phyloP scores from a whole-genome alignment of 1,284 basidiomycete genomes.

The Rhodofomes roseus region DNA sequence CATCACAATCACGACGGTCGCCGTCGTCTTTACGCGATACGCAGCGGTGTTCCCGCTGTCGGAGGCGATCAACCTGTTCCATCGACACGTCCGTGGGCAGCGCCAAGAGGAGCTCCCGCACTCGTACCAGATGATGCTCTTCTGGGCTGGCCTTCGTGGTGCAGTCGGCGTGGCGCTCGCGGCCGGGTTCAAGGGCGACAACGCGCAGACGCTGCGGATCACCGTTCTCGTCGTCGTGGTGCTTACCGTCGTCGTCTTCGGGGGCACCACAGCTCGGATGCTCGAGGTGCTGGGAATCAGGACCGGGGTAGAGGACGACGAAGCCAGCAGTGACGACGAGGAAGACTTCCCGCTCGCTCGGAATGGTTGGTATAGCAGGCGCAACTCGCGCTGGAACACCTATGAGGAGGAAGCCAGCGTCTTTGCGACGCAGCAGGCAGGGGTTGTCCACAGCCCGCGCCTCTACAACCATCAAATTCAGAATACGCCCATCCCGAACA shows the following conservation, averaged over 20 bases:
- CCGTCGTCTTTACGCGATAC: slow-evolving; percentile 93
- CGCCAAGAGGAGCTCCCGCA: slow-evolving; percentile 87
- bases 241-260: slow-evolving; percentile 92
- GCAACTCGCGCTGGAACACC: slow-evolving; percentile 35
- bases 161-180: slow-evolving; percentile 97
- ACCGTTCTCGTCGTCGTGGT: slow-evolving; percentile 97
- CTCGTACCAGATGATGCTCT: slow-evolving; percentile 97
- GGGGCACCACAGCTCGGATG: slow-evolving; percentile 96
- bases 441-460: slow-evolving; percentile 27
- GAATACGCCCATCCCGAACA: slow-evolving; percentile 23
- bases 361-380: slow-evolving; percentile 26
- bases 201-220: slow-evolving; percentile 87
- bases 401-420: slow-evolving; percentile 43
- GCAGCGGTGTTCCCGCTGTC: slow-evolving; percentile 97
- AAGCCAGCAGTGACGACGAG: slow-evolving; percentile 76
- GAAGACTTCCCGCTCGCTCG: slow-evolving; percentile 45
- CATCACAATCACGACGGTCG: slow-evolving; percentile 85
- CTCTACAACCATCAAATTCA: slow-evolving; percentile 61
- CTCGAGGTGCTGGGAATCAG: slow-evolving; percentile 95
- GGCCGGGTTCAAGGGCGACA: slow-evolving; percentile 90
- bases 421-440: slow-evolving; percentile 32
- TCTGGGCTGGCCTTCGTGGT: slow-evolving; percentile 96
- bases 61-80: slow-evolving; percentile 91
- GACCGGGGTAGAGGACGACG: slow-evolving; percentile 94
- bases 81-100: slow-evolving; percentile 78